phyloP scores from a whole-genome alignment of 805 yeast genomes.

The Ogataea dorogensis region DNA sequence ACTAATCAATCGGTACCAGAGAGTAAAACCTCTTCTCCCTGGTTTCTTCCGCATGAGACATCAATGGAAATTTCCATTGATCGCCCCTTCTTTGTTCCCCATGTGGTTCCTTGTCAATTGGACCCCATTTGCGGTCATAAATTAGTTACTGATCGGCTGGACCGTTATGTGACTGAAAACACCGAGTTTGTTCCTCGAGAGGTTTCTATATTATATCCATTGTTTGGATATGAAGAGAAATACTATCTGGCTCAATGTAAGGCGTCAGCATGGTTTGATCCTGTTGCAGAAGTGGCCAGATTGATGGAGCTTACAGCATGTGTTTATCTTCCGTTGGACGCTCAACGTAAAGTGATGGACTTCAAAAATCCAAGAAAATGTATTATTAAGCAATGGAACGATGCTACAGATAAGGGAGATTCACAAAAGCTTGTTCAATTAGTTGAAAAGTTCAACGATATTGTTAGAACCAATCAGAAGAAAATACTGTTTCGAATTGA shows the following conservation, averaged over 20 bases:
- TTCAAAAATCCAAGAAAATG: slow-evolving; percentile 37
- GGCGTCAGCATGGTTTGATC: slow-evolving; percentile 55
- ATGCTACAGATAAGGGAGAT: slow-evolving; percentile 34
- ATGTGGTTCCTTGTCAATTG: slow-evolving; percentile 20
- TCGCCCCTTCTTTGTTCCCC: slow-evolving; percentile 20
- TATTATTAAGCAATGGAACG: slow-evolving; percentile 39
- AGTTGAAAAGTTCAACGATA: slow-evolving; percentile 44
- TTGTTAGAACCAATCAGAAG: too few relatives aligned
- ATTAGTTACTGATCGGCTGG: slow-evolving; percentile 19
- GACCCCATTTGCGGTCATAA: slow-evolving; percentile 20
- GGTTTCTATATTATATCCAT: slow-evolving; percentile 35
- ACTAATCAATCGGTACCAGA: too few relatives aligned
- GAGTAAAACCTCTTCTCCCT: too few relatives aligned
- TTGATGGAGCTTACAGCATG: slow-evolving; percentile 43
- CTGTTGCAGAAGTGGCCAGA: slow-evolving; percentile 59
- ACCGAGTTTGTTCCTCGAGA: slow-evolving; percentile 27
- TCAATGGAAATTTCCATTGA: slow-evolving; percentile 18
- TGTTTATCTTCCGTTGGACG: slow-evolving; percentile 40
- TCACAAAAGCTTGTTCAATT: slow-evolving; percentile 28
- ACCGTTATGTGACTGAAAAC: slow-evolving; percentile 31
- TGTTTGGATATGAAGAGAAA: slow-evolving; percentile 49
- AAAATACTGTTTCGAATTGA: slow-evolving; percentile 17
- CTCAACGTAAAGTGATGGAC: slow-evolving; percentile 34
- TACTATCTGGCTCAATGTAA: slow-evolving; percentile 50
- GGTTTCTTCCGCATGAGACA: slow-evolving; percentile 25